Base-by-base conservation (phyloP, 805 yeast genomes). In the Suhomyces pyralidae region DNA sequence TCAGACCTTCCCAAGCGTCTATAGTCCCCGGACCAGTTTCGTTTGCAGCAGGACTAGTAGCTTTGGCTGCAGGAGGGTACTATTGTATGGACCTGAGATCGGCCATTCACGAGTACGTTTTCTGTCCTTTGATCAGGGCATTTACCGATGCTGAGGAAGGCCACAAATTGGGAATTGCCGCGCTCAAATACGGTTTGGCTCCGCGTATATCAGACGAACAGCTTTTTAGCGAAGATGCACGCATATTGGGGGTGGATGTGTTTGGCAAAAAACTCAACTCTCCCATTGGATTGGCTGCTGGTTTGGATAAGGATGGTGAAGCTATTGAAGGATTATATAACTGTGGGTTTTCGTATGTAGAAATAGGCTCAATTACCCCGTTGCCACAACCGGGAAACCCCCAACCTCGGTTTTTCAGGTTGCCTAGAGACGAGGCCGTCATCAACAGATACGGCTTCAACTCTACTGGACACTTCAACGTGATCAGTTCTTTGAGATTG, bases 391-490 rank as follows among this genome's bases (percentile, higher is more conserved):
- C 93, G 7, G 98, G 98, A 34, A 93, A 93, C 70, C 96, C 97
- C n/a, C 67, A 73, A 61, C 98, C 98, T 20, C 79, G 98, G 54
- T 89, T 93, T 62, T 93, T 92, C 76, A 82, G 98, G 61, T 77
- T 93, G 53, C 83, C 88, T 5, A 76, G 82, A 57, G 97, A 93
- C 67, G 87, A 83, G 51, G 97, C 97, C 4, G 96, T 93, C 42
- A 90, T 92, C 60, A 93, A 93, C 73, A 80, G 98, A 56, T 93
- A 92, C 66, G 98, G 98, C 1, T 92, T 93, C 79, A 93, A 93
- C 66, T 91, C 97, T 3, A 80, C 82, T 46, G 98, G 98, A 44
- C 97, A 91, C 66, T 81, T 82, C 58, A 80, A 72, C 32, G 96
- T 92, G 22, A 71, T 85, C 50, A 82, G 83, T 1, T 79, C 85